These are phyloP conservation scores for Thoreauomyces humboldtii DNA, from an alignment of 192 early-diverging fungal species.

Conservation along the genomic window DNA sequence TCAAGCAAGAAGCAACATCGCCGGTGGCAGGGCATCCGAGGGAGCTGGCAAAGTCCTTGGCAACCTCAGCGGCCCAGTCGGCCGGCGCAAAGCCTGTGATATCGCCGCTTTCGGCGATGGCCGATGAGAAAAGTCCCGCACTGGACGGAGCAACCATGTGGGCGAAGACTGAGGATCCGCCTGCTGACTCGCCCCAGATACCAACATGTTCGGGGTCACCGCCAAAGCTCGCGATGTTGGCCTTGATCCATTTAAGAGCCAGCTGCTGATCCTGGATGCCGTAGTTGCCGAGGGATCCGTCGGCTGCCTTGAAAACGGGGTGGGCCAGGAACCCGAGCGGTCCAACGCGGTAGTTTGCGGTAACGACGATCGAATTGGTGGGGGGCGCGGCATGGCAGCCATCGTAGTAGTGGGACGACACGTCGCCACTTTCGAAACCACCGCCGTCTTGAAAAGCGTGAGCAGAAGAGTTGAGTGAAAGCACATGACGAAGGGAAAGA, in stretches of 20 bases:
- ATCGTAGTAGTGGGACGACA: conserved; percentile 41
- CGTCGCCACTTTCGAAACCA: conserved; percentile 44
- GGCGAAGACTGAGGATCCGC: conserved; percentile 42
- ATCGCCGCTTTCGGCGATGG: conserved; percentile 37
- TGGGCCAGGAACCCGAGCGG: conserved; percentile 49
- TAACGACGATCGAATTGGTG: conserved; percentile 43
- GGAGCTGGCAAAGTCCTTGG: not conserved
- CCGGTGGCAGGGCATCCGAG: not conserved
- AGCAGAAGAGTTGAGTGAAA: too few species aligned
- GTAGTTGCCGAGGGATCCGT: conserved; percentile 35
- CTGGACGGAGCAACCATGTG: conserved; percentile 28
- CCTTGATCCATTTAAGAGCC: conserved; percentile 54
- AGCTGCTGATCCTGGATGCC: conserved; percentile 57
- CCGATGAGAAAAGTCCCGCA: conserved; percentile 34
- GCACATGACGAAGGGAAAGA: too few species aligned
- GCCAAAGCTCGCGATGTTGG: conserved; percentile 54
- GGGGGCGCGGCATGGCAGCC: conserved; percentile 26
- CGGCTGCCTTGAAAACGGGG: conserved; percentile 16
- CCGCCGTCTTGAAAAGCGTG: too few species aligned
- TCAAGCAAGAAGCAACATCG: not conserved
- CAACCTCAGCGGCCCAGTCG: not conserved
- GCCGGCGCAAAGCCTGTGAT: too few species aligned
- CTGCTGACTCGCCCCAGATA: conserved; percentile 52
- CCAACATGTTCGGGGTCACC: conserved; percentile 52
- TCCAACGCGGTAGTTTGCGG: conserved; percentile 61